These are phyloP conservation scores for Aspergillus ostianus DNA, from an alignment of 495 filamentous ascomycete genomes.

Conservation along the genomic window DNA sequence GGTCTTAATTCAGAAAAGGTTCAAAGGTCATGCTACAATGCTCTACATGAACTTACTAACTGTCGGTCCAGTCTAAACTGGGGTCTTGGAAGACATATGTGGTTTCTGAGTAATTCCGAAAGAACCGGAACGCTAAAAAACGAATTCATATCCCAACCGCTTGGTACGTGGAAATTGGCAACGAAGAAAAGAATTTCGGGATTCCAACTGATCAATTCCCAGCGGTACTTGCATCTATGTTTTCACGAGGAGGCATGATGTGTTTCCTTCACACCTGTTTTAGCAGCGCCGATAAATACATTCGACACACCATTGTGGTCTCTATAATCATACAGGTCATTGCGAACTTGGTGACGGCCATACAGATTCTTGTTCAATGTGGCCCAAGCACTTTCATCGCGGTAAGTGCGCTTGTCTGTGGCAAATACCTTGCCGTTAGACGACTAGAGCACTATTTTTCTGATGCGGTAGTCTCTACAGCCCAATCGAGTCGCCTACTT, in stretches of 20 bases:
- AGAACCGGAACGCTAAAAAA: background rate
- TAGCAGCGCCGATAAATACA: background rate
- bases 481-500: background rate
- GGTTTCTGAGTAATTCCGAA: background rate
- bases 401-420: background rate
- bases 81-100: background rate
- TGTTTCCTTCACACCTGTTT: background rate
- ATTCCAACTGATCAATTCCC: background rate
- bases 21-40: background rate
- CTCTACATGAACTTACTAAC: background rate
- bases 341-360: background rate
- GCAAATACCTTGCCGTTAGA: no score
- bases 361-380: background rate
- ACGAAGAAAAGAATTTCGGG: no score
- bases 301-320: background rate
- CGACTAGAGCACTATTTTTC: background rate
- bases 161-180: background rate
- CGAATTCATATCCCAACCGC: background rate
- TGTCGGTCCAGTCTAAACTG: background rate
- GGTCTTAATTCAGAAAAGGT: background rate
- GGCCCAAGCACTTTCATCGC: background rate
- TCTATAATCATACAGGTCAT: background rate
- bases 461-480: background rate
- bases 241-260: background rate
- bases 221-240: background rate